phyloP scores from a whole-genome alignment of 2,329 filamentous ascomycete genomes.

The Tolypocladium nubicola region DNA sequence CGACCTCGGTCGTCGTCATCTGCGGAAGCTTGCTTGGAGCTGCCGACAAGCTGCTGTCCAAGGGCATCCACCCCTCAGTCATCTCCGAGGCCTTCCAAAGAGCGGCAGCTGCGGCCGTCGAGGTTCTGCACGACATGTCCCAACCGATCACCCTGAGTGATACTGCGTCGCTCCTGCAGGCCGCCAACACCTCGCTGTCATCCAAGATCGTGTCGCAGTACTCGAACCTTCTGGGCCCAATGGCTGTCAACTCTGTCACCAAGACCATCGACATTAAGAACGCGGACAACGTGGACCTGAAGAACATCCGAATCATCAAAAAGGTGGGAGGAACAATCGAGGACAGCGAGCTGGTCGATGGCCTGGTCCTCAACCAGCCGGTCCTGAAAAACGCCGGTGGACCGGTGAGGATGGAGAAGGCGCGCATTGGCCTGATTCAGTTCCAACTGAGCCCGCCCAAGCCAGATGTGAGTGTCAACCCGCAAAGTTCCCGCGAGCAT shows the following conservation, averaged over 20 bases:
- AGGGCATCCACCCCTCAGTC: conserved; percentile 94
- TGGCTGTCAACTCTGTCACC: conserved; percentile 93
- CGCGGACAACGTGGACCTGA: conserved; percentile 91
- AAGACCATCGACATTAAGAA: conserved; percentile 94
- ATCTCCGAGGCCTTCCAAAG: conserved; percentile 97
- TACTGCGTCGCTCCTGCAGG: conserved; percentile 83
- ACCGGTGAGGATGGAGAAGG: conserved; percentile 91
- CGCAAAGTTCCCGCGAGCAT: not conserved
- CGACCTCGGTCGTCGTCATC: conserved; percentile 96
- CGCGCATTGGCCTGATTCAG: conserved; percentile 90
- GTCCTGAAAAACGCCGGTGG: conserved; percentile 91
- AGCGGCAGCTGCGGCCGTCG: conserved; percentile 78
- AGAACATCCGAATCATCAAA: conserved; percentile 94
- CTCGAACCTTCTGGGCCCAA: conserved; percentile 87
- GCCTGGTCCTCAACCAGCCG: conserved; percentile 81
- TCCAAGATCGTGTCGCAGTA: conserved; percentile 99
- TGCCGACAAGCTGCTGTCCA: conserved; percentile 79
- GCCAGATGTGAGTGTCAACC: conserved; percentile 59
- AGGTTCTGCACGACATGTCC: conserved; percentile 90
- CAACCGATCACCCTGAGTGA: conserved; percentile 84
- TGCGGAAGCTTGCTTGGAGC: conserved; percentile 90
- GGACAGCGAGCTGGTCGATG: conserved; percentile 94
- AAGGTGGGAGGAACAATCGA: conserved; percentile 97
- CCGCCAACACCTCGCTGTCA: conserved; percentile 90
- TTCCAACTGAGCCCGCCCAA: conserved; percentile 98